A percentile compares a stretch with the other conserved stretches of the same genome.
Conservation (phyloP, 116 monocot genomes). For the Cymodocea nodosa region DNA sequence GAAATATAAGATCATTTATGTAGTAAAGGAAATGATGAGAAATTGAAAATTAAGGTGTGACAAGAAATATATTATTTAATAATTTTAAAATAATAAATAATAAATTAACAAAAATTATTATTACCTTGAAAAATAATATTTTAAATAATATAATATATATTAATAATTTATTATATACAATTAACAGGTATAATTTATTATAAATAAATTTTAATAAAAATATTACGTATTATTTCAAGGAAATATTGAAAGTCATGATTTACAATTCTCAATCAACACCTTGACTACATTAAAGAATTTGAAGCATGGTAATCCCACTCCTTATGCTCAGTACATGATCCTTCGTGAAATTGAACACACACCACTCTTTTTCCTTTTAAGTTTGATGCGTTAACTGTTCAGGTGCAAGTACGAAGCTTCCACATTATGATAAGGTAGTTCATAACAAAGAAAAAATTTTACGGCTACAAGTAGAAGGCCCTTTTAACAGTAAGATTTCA, state of each 20-base stretch:
- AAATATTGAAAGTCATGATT: conserved; percentile 96
- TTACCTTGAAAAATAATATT: no score
- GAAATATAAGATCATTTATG: no score
- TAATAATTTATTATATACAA: no score
- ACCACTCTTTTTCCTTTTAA: not conserved
- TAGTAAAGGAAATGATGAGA: no score
- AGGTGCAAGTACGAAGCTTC: conserved; percentile 89
- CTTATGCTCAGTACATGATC: not conserved
- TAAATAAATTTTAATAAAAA: no score
- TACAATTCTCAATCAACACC: conserved; percentile 69
- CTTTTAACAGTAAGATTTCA: conserved; percentile 41
- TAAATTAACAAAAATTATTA: no score
- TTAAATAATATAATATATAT: no score
- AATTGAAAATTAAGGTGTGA: no score
- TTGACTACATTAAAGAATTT: conserved; percentile 45
- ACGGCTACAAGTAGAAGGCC: conserved; percentile 92
- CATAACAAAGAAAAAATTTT: not conserved
- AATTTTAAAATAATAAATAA: no score
- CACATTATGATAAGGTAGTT: conserved; percentile 90
- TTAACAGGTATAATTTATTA: no score
- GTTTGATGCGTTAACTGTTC: conserved; percentile 8
- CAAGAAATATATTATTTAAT: no score
- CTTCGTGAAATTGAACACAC: not conserved
- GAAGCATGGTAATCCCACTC: conserved; percentile 54
- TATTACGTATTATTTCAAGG: no score